Conservation (phyloP, 768 basidiomycete species). For the Hysterangium stoloniferum region DNA sequence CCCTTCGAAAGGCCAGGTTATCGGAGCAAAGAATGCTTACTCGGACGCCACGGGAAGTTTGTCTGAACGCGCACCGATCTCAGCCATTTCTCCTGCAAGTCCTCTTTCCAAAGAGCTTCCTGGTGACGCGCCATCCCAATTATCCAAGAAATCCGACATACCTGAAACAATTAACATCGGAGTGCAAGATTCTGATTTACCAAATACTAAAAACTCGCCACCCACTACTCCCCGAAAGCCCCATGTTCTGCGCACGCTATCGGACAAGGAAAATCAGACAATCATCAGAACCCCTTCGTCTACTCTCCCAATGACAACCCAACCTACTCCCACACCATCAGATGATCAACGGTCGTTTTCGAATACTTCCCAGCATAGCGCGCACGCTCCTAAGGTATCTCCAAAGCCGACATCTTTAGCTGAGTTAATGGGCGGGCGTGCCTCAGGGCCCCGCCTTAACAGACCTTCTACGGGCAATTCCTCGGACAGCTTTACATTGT, state of each 20-base stretch:
- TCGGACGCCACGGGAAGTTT: too few species aligned
- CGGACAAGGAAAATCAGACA: not conserved
- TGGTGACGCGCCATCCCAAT: too few species aligned
- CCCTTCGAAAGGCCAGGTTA: not conserved
- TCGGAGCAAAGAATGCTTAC: too few species aligned
- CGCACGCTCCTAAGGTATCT: not conserved
- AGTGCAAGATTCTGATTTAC: not conserved
- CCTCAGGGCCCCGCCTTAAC: conserved; percentile 2
- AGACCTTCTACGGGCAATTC: not conserved
- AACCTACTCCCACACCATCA: not conserved
- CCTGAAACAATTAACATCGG: not conserved
- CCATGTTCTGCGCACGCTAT: not conserved
- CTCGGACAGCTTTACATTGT: not conserved
- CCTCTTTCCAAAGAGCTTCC: too few species aligned
- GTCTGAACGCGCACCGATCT: not conserved
- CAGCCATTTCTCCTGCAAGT: not conserved
- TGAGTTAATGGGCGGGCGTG: conserved; percentile 7
- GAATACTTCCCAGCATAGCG: not conserved
- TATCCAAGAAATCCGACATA: not conserved
- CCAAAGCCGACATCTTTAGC: conserved; percentile 4
- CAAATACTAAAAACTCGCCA: not conserved
- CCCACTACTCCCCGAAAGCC: not conserved
- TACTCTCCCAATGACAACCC: not conserved
- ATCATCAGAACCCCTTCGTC: not conserved
- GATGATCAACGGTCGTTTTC: not conserved